Evolutionary conservation across 1,284 basidiomycete species (phyloP), one percentile per base, ranked within the genome.

Genomic region (Cutaneotrichosporon spelunceum): DNA sequence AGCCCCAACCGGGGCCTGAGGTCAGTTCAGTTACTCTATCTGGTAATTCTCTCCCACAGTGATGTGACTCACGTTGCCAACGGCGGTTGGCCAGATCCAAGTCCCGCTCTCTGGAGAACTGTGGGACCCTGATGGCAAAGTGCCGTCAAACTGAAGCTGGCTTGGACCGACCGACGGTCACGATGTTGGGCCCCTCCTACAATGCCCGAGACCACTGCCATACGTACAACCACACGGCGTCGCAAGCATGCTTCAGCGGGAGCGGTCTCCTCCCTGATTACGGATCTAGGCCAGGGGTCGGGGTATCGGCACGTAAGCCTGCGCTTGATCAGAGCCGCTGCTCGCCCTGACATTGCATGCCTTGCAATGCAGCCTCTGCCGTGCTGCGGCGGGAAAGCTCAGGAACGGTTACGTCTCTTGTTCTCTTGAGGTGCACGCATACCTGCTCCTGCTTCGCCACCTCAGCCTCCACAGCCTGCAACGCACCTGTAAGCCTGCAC

Each of bases 191-290:
- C n/a, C n/a, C 42, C 42, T 21, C 26, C n/a, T 9, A 21, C 45
- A 47, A 47, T n/a, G 45, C 19, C 24, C 21, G 10, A 23, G 4
- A 27, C 14, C 47, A 16, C 11, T 26, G 23, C 9, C 47, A 27
- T 19, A 30, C 52, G 36, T 14, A 39, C 36, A 13, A 39, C 36
- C 13, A 2, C 4, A 2, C 5, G 36, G 33, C 52, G 52, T 53
- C 52, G 52, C 34, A 53, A 23, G 47, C 33, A 53, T 33, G 23
- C 52, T 21, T 36, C n/a, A 36, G 52, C 52, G 52, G 52, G 34
- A 53, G 33, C 33, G 33, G 33, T 26, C n/a, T 49, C 34, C 7
- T 53, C 33, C 52, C 52, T 53, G 52, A 53, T 23, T 11, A 36
- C 30, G 9, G 52, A 53, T 53, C 52, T 53, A 53, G 52, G 33